Evolutionary conservation across 202 grass and related monocot species (phyloP).

Genomic region (Sporobolus alterniflorus): DNA sequence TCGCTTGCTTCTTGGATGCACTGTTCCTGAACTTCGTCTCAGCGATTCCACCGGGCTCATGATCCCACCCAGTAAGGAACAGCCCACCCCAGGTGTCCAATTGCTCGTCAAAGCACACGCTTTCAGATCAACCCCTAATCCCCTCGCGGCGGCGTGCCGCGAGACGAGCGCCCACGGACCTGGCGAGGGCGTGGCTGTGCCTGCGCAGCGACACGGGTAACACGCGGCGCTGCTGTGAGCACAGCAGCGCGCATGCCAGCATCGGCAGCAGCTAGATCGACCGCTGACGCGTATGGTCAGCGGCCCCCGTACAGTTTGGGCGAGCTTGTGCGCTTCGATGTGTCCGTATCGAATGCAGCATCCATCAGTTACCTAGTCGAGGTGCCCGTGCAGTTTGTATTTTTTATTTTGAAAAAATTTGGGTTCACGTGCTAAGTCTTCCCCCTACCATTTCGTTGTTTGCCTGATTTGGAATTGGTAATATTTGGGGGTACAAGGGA

Average conservation of each 20-base stretch:
- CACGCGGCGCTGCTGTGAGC: not conserved
- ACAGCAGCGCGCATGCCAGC: no score
- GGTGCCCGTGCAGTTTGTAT: not conserved
- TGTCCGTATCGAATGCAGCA: not conserved
- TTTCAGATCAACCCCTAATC: not conserved
- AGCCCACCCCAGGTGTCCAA: not conserved
- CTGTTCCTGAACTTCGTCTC: not conserved
- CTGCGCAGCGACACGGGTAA: not conserved
- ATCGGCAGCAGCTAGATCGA: not conserved
- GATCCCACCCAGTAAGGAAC: not conserved
- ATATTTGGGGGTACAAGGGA: constrained; percentile 14
- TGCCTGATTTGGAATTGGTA: not conserved
- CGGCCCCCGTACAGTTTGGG: no score
- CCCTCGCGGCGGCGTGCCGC: not conserved
- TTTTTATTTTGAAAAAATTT: not conserved
- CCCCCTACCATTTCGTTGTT: not conserved
- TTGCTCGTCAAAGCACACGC: not conserved
- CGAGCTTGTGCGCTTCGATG: not conserved
- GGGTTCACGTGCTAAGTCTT: not conserved
- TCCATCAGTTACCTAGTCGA: not conserved
- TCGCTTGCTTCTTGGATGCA: not conserved
- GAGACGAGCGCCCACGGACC: not conserved
- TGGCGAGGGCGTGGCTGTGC: not conserved
- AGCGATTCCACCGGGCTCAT: not conserved
- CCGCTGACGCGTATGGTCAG: no score